These are phyloP conservation scores for Syncephalis fuscata DNA, from an alignment of 371 early-diverging fungal species.

Conservation along the genomic window DNA sequence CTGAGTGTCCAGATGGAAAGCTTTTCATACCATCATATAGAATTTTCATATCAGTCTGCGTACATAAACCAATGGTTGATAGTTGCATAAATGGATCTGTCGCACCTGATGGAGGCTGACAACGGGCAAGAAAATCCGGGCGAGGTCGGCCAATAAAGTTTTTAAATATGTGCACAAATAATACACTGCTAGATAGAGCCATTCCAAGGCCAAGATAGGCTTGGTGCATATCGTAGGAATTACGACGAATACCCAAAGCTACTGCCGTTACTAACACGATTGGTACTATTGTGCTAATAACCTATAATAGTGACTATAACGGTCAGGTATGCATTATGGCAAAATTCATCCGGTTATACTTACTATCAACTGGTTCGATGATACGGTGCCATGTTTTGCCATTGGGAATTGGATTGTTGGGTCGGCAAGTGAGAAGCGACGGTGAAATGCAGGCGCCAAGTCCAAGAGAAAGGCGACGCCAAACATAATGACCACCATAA, in stretches of 20 bases:
- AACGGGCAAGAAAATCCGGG: slow-evolving; percentile 84
- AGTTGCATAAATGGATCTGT: slow-evolving; percentile 24
- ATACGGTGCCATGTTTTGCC: not conserved
- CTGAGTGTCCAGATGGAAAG: slow-evolving; percentile 90
- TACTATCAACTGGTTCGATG: not conserved
- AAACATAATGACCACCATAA: not conserved
- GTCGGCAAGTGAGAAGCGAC: not conserved
- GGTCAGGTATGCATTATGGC: too few species aligned
- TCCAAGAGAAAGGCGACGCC: not conserved
- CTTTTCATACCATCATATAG: slow-evolving; percentile 72
- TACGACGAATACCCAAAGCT: not conserved
- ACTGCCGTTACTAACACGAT: not conserved
- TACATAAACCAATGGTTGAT: slow-evolving; percentile 38
- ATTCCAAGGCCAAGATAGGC: not conserved
- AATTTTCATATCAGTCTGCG: slow-evolving; percentile 19
- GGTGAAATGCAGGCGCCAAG: not conserved
- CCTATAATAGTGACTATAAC: not conserved
- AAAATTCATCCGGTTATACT: too few species aligned
- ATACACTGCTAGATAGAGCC: not conserved
- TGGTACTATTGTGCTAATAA: not conserved
- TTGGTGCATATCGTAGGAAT: not conserved
- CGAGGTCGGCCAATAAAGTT: slow-evolving; percentile 48
- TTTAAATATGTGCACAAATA: not conserved
- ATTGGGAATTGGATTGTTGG: not conserved
- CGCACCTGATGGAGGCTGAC: slow-evolving; percentile 34